Percentiles rank a stretch among this genome's conserved stretches.
phyloP scores from a whole-genome alignment of 2,329 filamentous ascomycete genomes.

The Coniella vitis region DNA sequence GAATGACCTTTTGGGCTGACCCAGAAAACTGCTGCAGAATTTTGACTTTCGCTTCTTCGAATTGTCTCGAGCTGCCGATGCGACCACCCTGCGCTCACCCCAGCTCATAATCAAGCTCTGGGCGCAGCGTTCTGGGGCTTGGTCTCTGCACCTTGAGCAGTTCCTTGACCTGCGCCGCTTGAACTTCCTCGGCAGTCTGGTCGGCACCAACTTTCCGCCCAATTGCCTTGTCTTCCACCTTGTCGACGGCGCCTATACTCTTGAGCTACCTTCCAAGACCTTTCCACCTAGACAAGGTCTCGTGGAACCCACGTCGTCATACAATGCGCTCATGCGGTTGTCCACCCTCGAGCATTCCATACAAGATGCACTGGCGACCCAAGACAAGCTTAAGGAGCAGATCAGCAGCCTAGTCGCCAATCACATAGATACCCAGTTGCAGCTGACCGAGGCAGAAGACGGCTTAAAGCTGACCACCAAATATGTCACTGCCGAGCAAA shows the following conservation, averaged over 20 bases:
- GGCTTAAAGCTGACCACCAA: slow-evolving; percentile 39
- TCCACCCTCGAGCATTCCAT: slow-evolving; percentile 86
- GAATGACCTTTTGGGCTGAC: slow-evolving; percentile 13
- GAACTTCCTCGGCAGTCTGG: slow-evolving; percentile 70
- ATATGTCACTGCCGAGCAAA: slow-evolving; percentile 57
- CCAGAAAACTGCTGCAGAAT: slow-evolving; percentile 44
- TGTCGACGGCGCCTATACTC: slow-evolving; percentile 77
- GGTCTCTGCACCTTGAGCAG: slow-evolving; percentile 63
- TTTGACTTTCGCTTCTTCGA: slow-evolving; percentile 86
- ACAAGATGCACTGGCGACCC: slow-evolving; percentile 77
- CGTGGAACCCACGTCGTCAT: slow-evolving; percentile 63
- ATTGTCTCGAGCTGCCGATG: slow-evolving; percentile 52
- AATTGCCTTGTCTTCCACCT: slow-evolving; percentile 86
- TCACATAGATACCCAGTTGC: slow-evolving; percentile 29
- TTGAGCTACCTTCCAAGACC: slow-evolving; percentile 53
- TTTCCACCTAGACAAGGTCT: slow-evolving; percentile 47
- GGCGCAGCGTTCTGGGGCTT: slow-evolving; percentile 53
- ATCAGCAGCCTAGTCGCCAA: slow-evolving; percentile 56
- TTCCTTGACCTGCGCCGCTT: slow-evolving; percentile 63
- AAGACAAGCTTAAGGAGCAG: slow-evolving; percentile 66
- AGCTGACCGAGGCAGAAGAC: slow-evolving; percentile 43
- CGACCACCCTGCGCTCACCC: slow-evolving; percentile 58
- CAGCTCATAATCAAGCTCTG: slow-evolving; percentile 66
- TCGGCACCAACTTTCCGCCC: slow-evolving; percentile 63
- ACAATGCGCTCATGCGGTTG: slow-evolving; percentile 80